These are phyloP conservation scores for Cucurbita ficifolia DNA, from an alignment of 306 rosid species.

Conservation along the genomic window DNA sequence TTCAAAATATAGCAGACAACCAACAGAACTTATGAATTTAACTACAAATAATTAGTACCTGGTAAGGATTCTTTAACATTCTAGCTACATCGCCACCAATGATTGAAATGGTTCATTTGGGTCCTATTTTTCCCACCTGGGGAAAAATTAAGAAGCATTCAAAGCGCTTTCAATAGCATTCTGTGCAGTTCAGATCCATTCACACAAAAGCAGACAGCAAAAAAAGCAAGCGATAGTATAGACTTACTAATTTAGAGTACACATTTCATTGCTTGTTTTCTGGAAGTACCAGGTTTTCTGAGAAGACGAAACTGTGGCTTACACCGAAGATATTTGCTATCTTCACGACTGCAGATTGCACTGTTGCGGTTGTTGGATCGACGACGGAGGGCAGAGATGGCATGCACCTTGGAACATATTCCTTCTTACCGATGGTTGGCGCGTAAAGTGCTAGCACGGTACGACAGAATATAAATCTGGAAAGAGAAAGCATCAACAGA, in stretches of 20 bases:
- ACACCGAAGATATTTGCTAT: constrained; percentile 53
- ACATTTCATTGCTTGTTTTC: constrained; percentile 13
- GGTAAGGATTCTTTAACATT: neutral
- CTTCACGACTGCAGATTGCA: constrained; percentile 34
- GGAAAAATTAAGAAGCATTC: neutral
- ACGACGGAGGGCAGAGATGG: constrained; percentile 48
- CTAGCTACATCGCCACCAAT: neutral
- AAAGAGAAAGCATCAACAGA: constrained; percentile 3
- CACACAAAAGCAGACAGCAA: neutral
- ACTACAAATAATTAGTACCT: neutral
- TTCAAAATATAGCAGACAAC: neutral
- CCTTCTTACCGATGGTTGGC: constrained; percentile 42
- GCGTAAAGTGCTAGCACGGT: constrained; percentile 44
- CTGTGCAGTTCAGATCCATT: neutral
- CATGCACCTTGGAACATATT: constrained; percentile 49
- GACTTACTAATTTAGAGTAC: neutral
- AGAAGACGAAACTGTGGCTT: constrained; percentile 33
- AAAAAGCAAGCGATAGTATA: neutral
- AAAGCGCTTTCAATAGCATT: neutral
- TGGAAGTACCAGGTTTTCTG: constrained; percentile 26
- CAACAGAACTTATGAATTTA: too few relatives aligned
- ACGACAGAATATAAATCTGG: constrained; percentile 72
- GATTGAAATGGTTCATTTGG: neutral
- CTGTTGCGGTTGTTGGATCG: constrained; percentile 19
- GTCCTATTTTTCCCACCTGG: neutral